Evolutionary conservation across 129 eudicot genomes (phyloP), one percentile per base, ranked within the genome.

Genomic region (Chrysanthemum seticuspe): DNA sequence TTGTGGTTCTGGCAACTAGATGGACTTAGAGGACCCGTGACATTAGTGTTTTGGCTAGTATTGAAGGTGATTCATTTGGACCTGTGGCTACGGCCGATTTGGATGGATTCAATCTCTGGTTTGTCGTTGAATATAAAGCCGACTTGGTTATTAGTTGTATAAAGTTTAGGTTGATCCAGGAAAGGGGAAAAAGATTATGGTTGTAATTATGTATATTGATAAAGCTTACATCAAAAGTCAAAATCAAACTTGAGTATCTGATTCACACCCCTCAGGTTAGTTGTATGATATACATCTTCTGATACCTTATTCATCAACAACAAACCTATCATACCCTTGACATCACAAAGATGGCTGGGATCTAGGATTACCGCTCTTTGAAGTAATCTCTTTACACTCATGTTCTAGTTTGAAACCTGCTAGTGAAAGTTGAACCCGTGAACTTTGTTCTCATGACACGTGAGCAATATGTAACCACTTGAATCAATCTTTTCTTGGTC

Each of bases 41-140:
- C 51, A 77, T 79, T 63, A 12, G 34, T 23, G 78, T 83, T 61
- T 54, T 90, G 74, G 97, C 97, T 55, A 87, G 80, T n/a, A 72
- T 91, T 16, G 88, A 85, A 16, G 89, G 85, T 19, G 89, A 84
- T 49, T 63, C 81, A 12, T 79, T 91, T 6, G 97, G 97, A 14
- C 95, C 95, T 27, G 74, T 91, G 71, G 74, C 89, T 5, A 80
- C 79, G 68, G 66, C 85, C 13, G 91, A 91, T 34, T 55, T 72
- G 47, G 94, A 90, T 75, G 91, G 85, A 16, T 47, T 90, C 50
- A 89, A 81, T 8, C 58, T 85, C 50, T 83, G 79, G 80, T 62
- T 68, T 19, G 47, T 47, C 27, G 10, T 7, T 56, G 62, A n/a
- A 29, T 78, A 48, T 78, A 49, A 6, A 62, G 51, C 31, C 56